Evolutionary conservation across 495 filamentous ascomycete species (phyloP).

Genomic region (Lasiosphaeris hirsuta): DNA sequence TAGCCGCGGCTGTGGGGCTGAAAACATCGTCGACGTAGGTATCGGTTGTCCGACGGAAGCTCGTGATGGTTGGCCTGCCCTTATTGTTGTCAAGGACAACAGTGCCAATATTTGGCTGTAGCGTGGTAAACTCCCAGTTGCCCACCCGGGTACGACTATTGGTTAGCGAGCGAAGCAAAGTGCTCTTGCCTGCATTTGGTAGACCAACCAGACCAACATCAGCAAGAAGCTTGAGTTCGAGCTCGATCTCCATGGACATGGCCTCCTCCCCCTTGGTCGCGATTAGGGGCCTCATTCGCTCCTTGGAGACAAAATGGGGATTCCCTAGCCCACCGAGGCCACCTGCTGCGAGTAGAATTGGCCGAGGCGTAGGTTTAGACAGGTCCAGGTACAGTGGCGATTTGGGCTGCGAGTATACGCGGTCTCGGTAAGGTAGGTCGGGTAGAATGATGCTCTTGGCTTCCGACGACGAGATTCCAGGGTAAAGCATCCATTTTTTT

Average conservation of each 20-base stretch:
- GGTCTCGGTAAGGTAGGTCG: conserved; percentile 51
- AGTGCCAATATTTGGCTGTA: conserved; percentile 91
- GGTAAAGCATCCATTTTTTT: conserved; percentile 84
- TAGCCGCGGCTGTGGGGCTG: conserved; percentile 29
- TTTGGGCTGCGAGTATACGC: conserved; percentile 60
- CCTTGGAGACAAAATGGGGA: conserved; percentile 78
- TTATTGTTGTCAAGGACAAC: conserved; percentile 82
- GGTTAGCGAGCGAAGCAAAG: conserved; percentile 79
- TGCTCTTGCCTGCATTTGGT: conserved; percentile 95
- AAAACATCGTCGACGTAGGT: conserved; percentile 30
- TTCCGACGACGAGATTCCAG: conserved; percentile 64
- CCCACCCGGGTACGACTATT: conserved; percentile 85
- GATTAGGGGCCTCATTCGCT: conserved; percentile 70
- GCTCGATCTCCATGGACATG: conserved; percentile 71
- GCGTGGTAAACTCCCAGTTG: conserved; percentile 94
- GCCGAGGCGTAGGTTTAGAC: conserved; percentile 71
- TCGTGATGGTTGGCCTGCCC: conserved; percentile 52
- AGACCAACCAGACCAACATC: conserved; percentile 93
- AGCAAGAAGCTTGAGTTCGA: conserved; percentile 92
- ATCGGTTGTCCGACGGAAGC: conserved; percentile 18
- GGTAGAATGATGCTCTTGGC: conserved; percentile 59
- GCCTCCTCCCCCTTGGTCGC: conserved; percentile 82
- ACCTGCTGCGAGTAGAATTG: conserved; percentile 86
- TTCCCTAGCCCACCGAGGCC: conserved; percentile 89
- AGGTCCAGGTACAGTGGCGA: conserved; percentile 79